Conservation (phyloP, 169 alveolate genomes). For the Plasmodium reichenowi region DNA sequence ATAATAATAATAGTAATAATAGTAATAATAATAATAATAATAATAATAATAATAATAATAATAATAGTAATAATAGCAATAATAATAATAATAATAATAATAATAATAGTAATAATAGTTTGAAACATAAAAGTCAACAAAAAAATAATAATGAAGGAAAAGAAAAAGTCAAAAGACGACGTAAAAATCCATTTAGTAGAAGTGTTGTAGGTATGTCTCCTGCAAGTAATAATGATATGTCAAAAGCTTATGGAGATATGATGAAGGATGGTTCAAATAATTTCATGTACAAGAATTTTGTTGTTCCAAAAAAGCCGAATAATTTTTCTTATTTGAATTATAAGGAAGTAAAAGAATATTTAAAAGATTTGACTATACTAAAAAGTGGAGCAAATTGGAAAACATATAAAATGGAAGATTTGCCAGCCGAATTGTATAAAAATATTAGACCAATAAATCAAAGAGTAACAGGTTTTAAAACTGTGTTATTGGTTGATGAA, state of each 20-base stretch:
- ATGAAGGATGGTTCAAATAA: conserved; percentile 9
- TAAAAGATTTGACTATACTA: conserved; percentile 38
- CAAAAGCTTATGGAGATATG: conserved; percentile 14
- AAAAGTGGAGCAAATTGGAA: conserved; percentile 73
- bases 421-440: conserved; percentile 54
- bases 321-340: conserved; percentile 14
- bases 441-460: conserved; percentile 82
- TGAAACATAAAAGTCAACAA: neutral
- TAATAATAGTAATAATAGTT: neutral
- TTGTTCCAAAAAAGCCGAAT: conserved; percentile 14
- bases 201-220: neutral
- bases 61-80: no score
- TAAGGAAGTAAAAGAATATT: conserved; percentile 35
- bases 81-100: neutral
- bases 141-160: conserved; percentile 10
- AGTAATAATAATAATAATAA: no score
- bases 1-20: neutral
- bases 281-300: conserved; percentile 18
- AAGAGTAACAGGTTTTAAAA: conserved; percentile 81
- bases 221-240: neutral
- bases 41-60: no score
- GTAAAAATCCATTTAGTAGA: conserved; percentile 8
- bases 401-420: conserved; percentile 63
- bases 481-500: conserved; percentile 80
- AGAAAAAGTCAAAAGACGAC: conserved; percentile 20